These are phyloP conservation scores for Magnusiomyces sp. DNA, from an alignment of 1,139 yeast genomes.

Conservation along the genomic window DNA sequence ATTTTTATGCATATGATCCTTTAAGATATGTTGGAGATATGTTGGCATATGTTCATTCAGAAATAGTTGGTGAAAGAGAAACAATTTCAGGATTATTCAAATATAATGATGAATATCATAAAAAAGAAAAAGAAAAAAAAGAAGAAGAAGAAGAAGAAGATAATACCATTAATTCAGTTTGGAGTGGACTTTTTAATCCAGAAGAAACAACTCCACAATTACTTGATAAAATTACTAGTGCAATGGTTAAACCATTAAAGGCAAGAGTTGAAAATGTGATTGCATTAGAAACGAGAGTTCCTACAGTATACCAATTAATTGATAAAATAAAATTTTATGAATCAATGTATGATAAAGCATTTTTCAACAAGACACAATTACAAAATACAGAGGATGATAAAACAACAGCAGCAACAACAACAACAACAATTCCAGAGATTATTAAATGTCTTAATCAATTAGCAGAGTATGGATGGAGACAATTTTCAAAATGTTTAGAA, in stretches of 20 bases:
- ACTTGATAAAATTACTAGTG: constrained; percentile 40
- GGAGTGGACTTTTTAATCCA: constrained; percentile 24
- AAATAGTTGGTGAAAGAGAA: constrained; percentile 86
- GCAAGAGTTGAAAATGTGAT: constrained; percentile 57
- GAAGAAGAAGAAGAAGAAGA: constrained; percentile 16
- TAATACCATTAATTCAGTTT: too few species aligned
- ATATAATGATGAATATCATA: constrained; percentile 34
- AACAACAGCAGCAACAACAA: not conserved
- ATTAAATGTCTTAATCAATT: constrained; percentile 23
- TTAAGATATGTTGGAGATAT: constrained; percentile 77
- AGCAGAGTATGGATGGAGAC: constrained; percentile 23
- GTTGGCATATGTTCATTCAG: constrained; percentile 79
- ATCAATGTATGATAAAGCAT: constrained; percentile 53
- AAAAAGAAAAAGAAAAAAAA: constrained; percentile 19
- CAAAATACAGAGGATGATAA: not conserved
- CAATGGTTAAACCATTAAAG: constrained; percentile 44
- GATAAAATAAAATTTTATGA: constrained; percentile 59
- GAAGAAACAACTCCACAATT: constrained; percentile 25
- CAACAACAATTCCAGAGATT: constrained; percentile 18
- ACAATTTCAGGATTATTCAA: constrained; percentile 47
- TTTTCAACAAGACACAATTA: constrained; percentile 4
- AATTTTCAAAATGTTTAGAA: constrained; percentile 27
- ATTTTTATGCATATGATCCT: constrained; percentile 71
- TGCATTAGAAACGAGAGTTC: constrained; percentile 53
- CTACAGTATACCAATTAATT: constrained; percentile 48